Evolutionary conservation across 305 asterid genomes (phyloP), one percentile per base, ranked within the genome.

Genomic region (Fraxinus dipetala): DNA sequence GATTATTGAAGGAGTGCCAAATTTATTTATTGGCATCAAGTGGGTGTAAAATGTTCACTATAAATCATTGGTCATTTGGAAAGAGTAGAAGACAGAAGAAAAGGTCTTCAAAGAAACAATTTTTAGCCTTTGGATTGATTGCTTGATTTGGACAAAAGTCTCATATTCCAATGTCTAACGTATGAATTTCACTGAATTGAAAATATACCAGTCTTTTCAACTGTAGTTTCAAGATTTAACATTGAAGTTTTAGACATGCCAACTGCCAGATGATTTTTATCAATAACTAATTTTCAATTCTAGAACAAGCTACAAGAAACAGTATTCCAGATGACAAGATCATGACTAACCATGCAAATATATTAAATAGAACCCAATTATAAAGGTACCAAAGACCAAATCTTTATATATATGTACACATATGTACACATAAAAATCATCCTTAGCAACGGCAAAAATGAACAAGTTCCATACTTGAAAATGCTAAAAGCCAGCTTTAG

Each of bases 401-500:
- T 65, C 8, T 73, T 61, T 48, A 14, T 59, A 77, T 65, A 76
- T 24, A 7, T 22, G 13, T 72, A 73, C 24, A 61, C 48, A 76
- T 24, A 7, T 22, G 13, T 72, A 73, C 24, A 61, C 48, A 73
- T 28, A 13, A 16, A 80, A 31, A 79, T 76, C 72, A 65, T 73
- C 76, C 32, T 69, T 38, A 32, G 67, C 61, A 26, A 54, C 65
- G 81, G 20, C 24, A 73, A 35, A 63, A 26, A 13, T 78, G 24
- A 76, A 36, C 84, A 65, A 77, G 31, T 76, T 20, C 38, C 77
- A 83, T 80, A 93, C 98, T 97, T 89, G 93, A 85, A 95, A 95
- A 30, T 84, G 89, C 75, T 86, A 78, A 86, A 95, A 95, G 87
- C 89, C 85, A 83, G 76, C 81, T 83, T 78, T 90, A 45, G 76